phyloP scores from a whole-genome alignment of 192 early-diverging fungal species.

The Coemansia sp. region DNA sequence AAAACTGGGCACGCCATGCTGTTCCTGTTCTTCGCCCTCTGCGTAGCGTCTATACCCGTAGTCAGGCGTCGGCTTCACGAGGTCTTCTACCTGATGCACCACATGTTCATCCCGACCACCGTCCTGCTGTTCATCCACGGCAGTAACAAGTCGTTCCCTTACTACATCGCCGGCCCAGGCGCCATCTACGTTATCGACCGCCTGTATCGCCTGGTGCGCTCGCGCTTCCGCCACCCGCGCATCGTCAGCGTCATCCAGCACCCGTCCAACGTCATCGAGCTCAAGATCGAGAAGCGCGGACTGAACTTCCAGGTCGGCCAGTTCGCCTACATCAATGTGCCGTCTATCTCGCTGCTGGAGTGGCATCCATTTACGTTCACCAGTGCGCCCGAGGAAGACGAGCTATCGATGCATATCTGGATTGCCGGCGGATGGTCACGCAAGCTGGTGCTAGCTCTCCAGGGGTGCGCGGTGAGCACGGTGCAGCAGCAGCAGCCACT shows the following conservation, averaged over 20 bases:
- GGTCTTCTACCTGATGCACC: slow-evolving; percentile 88
- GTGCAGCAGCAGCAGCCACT: slow-evolving; percentile 4
- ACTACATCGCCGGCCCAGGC: slow-evolving; percentile 70
- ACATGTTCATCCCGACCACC: slow-evolving; percentile 81
- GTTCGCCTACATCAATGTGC: slow-evolving; percentile 78
- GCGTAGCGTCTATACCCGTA: slow-evolving; percentile 35
- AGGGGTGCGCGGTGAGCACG: slow-evolving; percentile 35
- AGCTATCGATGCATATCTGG: slow-evolving; percentile 76
- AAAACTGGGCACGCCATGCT: slow-evolving; percentile 68
- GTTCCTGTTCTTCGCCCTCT: slow-evolving; percentile 43
- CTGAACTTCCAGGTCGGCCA: slow-evolving; percentile 70
- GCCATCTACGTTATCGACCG: slow-evolving; percentile 72
- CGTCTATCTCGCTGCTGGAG: slow-evolving; percentile 68
- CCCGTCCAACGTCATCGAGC: slow-evolving; percentile 80
- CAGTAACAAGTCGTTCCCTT: slow-evolving; percentile 75
- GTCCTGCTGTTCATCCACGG: slow-evolving; percentile 74
- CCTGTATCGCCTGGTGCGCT: slow-evolving; percentile 68
- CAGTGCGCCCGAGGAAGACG: slow-evolving; percentile 78
- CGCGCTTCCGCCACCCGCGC: slow-evolving; percentile 63
- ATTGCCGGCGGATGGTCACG: slow-evolving; percentile 79
- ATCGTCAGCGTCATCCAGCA: slow-evolving; percentile 86
- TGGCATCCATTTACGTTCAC: slow-evolving; percentile 91
- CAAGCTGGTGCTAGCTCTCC: slow-evolving; percentile 55
- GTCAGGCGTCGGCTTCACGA: slow-evolving; percentile 57
- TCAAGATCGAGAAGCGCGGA: slow-evolving; percentile 73